These are phyloP conservation scores for Aspergillus homomorphus DNA, from an alignment of 495 filamentous ascomycete species.

Conservation along the genomic window DNA sequence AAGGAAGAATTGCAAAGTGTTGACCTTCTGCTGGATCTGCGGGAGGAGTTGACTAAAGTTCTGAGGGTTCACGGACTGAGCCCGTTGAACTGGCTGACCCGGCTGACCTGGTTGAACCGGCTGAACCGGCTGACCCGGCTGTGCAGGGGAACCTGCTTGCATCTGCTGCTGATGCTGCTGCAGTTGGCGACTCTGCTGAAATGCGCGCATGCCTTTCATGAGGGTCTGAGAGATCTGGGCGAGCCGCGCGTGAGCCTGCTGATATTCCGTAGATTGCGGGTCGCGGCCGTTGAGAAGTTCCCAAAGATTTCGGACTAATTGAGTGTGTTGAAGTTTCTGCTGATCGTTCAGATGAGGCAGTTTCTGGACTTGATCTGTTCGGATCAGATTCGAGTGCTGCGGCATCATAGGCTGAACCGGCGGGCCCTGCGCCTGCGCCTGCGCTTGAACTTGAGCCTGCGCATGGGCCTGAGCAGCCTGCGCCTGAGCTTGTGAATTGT, in stretches of 20 bases:
- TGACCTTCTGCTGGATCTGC: slow-evolving; percentile 47
- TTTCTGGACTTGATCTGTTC: slow-evolving; percentile 51
- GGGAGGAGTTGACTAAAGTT: slow-evolving; percentile 39
- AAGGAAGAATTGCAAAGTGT: slow-evolving; percentile 43
- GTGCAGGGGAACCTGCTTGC: slow-evolving; percentile 26
- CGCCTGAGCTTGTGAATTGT: slow-evolving; percentile 1
- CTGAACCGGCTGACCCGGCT: slow-evolving; percentile 34
- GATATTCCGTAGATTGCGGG: slow-evolving; percentile 53
- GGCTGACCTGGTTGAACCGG: slow-evolving; percentile 34
- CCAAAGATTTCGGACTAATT: slow-evolving; percentile 60
- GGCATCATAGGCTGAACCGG: slow-evolving; percentile 32
- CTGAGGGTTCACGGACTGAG: slow-evolving; percentile 42
- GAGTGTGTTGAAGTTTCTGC: slow-evolving; percentile 64
- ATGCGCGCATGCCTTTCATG: slow-evolving; percentile 52
- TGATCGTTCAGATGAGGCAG: slow-evolving; percentile 52
- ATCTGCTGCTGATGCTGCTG: slow-evolving; percentile 35
- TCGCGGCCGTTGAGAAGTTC: slow-evolving; percentile 56
- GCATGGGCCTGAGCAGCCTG: not conserved
- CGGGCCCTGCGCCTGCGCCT: slow-evolving; percentile 38
- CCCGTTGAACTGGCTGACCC: slow-evolving; percentile 34
- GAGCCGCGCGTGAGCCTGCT: slow-evolving; percentile 61
- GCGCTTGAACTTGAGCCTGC: not conserved
- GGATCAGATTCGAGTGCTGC: slow-evolving; percentile 48
- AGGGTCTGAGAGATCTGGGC: slow-evolving; percentile 62
- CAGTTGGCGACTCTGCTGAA: slow-evolving; percentile 44